Conservation (phyloP, 352 stramenopile species). For the Aphanomyces stellatus region DNA sequence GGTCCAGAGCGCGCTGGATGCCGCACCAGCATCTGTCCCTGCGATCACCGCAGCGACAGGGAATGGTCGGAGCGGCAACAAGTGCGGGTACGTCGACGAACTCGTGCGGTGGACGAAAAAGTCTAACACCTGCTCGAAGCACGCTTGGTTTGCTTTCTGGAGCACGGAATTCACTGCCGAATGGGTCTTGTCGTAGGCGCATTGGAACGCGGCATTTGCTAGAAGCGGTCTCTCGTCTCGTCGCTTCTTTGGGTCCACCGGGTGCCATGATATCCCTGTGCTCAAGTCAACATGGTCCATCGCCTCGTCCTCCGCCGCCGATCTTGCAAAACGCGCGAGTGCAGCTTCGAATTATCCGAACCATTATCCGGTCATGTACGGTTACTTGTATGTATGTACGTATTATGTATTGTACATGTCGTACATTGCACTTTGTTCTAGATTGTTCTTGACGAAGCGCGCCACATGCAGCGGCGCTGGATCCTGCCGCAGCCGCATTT, state of each 20-base stretch:
- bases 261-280: constrained; percentile 17
- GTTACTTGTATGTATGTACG: no score
- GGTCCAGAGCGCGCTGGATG: constrained; percentile 70
- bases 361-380: no score
- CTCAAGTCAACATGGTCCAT: constrained; percentile 17
- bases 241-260: background rate
- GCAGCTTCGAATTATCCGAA: no score
- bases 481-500: no score
- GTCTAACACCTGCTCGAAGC: constrained; percentile 48
- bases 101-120: constrained; percentile 35
- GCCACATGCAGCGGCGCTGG: no score
- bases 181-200: constrained; percentile 44
- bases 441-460: no score
- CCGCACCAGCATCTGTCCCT: constrained; percentile 43
- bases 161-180: constrained; percentile 48
- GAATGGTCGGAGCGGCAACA: constrained; percentile 40
- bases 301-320: background rate
- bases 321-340: background rate
- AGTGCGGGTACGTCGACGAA: constrained; percentile 3
- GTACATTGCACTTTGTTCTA: no score
- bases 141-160: constrained; percentile 51
- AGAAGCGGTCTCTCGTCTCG: background rate
- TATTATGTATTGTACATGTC: no score
- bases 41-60: constrained; percentile 56
- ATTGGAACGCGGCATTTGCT: constrained; percentile 52